A percentile compares a stretch with the other conserved stretches of the same genome.
Evolutionary conservation across 768 basidiomycete species (phyloP).

Genomic region (Termitomyces sp.): DNA sequence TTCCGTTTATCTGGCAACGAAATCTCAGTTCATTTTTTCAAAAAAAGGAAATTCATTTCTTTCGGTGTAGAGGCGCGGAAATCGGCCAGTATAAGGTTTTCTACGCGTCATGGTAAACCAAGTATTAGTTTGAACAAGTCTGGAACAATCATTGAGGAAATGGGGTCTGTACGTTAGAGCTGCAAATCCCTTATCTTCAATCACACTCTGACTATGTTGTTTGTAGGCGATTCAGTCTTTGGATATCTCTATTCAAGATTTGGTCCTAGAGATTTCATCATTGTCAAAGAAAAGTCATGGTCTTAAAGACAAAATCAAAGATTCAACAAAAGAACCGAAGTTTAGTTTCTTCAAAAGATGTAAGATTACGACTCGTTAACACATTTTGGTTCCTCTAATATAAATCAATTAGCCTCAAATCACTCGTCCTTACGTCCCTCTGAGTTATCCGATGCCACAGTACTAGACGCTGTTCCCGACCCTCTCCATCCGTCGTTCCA

Average conservation of each 20-base stretch:
- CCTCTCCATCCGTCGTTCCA: constrained; percentile 24
- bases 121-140: constrained; percentile 39
- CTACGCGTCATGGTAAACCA: constrained; percentile 34
- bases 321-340: constrained; percentile 28
- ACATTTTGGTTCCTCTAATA: not conserved
- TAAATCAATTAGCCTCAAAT: constrained; percentile 16
- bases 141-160: constrained; percentile 54
- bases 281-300: constrained; percentile 32
- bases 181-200: not conserved
- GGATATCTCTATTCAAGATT: constrained; percentile 43
- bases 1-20: not conserved
- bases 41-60: constrained; percentile 56
- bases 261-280: constrained; percentile 31
- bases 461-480: constrained; percentile 6
- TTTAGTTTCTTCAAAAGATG: constrained; percentile 64
- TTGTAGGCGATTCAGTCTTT: constrained; percentile 52
- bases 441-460: constrained; percentile 13
- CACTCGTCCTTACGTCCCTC: constrained; percentile 13
- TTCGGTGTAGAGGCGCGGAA: constrained; percentile 37
- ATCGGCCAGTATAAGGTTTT: constrained; percentile 34
- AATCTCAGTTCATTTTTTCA: not conserved
- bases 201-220: not conserved
- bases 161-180: constrained; percentile 46
- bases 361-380: constrained; percentile 19
- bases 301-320: constrained; percentile 43